These are phyloP conservation scores for Termitomyces sp. DNA, from an alignment of 768 basidiomycete genomes.

Conservation along the genomic window DNA sequence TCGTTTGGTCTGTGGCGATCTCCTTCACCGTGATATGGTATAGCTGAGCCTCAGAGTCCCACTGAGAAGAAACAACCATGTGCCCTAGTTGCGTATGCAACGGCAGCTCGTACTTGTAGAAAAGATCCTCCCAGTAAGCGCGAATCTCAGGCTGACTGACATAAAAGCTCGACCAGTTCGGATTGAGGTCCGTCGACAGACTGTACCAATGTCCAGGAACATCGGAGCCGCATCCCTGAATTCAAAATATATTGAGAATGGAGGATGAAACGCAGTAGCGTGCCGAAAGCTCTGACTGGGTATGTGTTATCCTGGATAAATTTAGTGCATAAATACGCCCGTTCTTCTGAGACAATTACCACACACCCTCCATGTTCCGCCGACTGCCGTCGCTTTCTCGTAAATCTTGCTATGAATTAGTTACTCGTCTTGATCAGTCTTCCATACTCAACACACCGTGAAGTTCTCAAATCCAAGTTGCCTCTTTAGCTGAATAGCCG, in stretches of 20 bases:
- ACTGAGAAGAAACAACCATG: slow-evolving; percentile 35
- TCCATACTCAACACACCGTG: slow-evolving; percentile 28
- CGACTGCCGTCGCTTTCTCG: slow-evolving; percentile 42
- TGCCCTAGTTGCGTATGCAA: slow-evolving; percentile 39
- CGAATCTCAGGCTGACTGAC: slow-evolving; percentile 46
- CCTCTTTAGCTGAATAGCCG: slow-evolving; percentile 43
- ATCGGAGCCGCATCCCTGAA: slow-evolving; percentile 53
- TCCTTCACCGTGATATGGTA: slow-evolving; percentile 39
- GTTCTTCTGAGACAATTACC: neutral
- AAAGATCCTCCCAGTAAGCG: slow-evolving; percentile 46
- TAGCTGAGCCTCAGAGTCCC: slow-evolving; percentile 39
- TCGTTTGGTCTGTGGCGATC: slow-evolving; percentile 29
- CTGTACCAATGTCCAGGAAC: slow-evolving; percentile 52
- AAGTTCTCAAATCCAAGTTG: slow-evolving; percentile 44
- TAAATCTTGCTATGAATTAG: slow-evolving; percentile 36
- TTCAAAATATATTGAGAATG: neutral
- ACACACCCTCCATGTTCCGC: slow-evolving; percentile 57
- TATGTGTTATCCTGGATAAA: slow-evolving; percentile 48
- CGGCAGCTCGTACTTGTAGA: slow-evolving; percentile 39
- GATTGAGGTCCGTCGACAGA: slow-evolving; percentile 51
- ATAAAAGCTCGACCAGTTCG: slow-evolving; percentile 45
- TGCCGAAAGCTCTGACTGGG: slow-evolving; percentile 31
- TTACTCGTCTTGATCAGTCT: too few relatives aligned
- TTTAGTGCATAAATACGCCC: neutral
- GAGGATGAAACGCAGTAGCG: neutral